These are phyloP conservation scores for Pseudogymnoascus sp. DNA, from an alignment of 2,329 filamentous ascomycete genomes.

Conservation along the genomic window DNA sequence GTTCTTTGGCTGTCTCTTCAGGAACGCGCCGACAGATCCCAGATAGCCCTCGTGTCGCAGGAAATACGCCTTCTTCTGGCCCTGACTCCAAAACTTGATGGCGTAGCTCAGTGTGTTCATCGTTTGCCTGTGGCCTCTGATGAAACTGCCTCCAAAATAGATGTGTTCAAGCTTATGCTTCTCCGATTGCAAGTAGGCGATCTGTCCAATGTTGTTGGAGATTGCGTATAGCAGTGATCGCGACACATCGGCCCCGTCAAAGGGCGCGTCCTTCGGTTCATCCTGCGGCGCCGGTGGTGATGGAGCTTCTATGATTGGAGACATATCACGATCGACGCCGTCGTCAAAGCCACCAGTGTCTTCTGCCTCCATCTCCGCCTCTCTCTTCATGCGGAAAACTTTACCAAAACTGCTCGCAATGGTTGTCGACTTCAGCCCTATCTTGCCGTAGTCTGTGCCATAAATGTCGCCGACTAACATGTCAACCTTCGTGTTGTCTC, in stretches of 20 bases:
- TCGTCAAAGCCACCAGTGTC: conserved; percentile 45
- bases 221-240: conserved; percentile 89
- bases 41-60: conserved; percentile 92
- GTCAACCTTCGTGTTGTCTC: conserved; percentile 89
- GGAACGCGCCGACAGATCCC: conserved; percentile 85
- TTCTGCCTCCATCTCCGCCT: conserved; percentile 71
- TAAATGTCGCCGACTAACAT: conserved; percentile 98
- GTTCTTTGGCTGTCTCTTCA: conserved; percentile 82
- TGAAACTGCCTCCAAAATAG: conserved; percentile 96
- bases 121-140: conserved; percentile 90
- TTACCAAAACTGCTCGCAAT: conserved; percentile 97
- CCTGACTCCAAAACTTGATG: conserved; percentile 96
- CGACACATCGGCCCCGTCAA: conserved; percentile 78
- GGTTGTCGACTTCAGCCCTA: conserved; percentile 88
- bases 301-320: not conserved
- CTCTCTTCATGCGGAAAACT: conserved; percentile 85
- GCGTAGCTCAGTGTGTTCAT: conserved; percentile 97
- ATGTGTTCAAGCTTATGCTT: conserved; percentile 87
- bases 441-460: conserved; percentile 90
- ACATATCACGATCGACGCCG: not conserved
- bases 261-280: conserved; percentile 36
- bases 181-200: conserved; percentile 93
- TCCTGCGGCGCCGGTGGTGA: not conserved
- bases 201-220: conserved; percentile 96
- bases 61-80: conserved; percentile 91